A percentile compares a stretch with the other conserved stretches of the same genome.
These are phyloP conservation scores for Pseudonitzschia multistriata DNA, from an alignment of 108 stramenopile genomes.

Conservation along the genomic window DNA sequence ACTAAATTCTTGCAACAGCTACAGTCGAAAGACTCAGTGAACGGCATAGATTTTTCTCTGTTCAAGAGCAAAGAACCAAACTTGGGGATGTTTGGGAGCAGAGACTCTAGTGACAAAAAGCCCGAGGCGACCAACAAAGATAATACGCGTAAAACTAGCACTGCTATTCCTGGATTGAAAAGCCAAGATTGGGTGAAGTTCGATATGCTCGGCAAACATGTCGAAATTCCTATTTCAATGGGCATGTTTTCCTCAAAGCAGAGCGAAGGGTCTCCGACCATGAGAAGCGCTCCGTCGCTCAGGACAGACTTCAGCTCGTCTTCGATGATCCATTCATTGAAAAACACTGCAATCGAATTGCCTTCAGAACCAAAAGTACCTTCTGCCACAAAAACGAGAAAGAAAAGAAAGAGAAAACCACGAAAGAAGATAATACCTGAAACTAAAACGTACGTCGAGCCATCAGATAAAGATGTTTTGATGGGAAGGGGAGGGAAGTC, in stretches of 20 bases:
- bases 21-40: background rate
- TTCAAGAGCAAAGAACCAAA: conserved; percentile 34
- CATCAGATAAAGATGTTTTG: conserved; percentile 33
- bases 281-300: background rate
- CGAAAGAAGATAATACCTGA: conserved; percentile 37
- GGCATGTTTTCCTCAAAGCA: conserved; percentile 12
- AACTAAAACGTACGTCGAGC: conserved; percentile 27
- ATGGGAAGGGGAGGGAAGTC: conserved; percentile 45
- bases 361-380: background rate
- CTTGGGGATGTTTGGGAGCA: conserved; percentile 16
- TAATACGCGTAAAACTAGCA: background rate
- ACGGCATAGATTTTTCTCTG: conserved; percentile 23
- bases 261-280: background rate
- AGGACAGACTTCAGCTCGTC: conserved; percentile 2
- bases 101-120: conserved; percentile 12
- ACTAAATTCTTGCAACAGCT: background rate
- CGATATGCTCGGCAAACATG: conserved; percentile 25
- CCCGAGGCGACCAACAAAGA: background rate
- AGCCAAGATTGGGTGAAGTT: conserved; percentile 28
- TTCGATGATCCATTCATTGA: background rate
- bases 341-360: background rate
- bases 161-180: background rate
- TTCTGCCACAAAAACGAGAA: conserved; percentile 1
- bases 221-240: conserved; percentile 24
- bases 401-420: conserved; percentile 33